phyloP scores from a whole-genome alignment of 2,329 filamentous ascomycete genomes.

The Monilinia laxa region DNA sequence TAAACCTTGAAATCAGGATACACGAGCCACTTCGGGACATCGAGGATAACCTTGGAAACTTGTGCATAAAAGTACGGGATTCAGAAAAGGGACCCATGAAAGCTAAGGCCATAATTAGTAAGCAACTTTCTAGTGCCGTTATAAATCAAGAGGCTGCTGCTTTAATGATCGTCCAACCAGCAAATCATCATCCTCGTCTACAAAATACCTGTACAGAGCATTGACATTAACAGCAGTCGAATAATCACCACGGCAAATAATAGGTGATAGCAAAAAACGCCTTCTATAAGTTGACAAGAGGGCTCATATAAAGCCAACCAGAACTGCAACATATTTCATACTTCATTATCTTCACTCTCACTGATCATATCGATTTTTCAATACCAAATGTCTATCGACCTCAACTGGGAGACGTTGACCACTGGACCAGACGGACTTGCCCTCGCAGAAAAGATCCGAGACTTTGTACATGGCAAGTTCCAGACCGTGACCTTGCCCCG shows the following conservation, averaged over 20 bases:
- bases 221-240: not conserved
- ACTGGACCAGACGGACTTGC: conserved; percentile 82
- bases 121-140: not conserved
- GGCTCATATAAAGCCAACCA: not conserved
- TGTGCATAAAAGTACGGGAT: not conserved
- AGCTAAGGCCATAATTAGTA: not conserved
- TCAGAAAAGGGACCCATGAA: not conserved
- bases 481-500: conserved; percentile 87
- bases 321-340: not conserved
- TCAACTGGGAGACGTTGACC: conserved; percentile 93
- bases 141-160: not conserved
- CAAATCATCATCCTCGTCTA: not conserved
- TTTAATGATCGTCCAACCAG: not conserved
- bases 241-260: not conserved
- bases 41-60: not conserved
- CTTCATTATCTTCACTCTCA: not conserved
- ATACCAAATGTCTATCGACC: conserved; percentile 86
- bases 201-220: not conserved
- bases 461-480: conserved; percentile 94
- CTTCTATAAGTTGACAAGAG: not conserved
- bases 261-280: not conserved
- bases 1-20: no score
- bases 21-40: no score
- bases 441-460: conserved; percentile 81
- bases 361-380: conserved; percentile 3